Base-by-base conservation (phyloP, 2,329 filamentous ascomycete genomes). In the Xylariaceae sp. region DNA sequence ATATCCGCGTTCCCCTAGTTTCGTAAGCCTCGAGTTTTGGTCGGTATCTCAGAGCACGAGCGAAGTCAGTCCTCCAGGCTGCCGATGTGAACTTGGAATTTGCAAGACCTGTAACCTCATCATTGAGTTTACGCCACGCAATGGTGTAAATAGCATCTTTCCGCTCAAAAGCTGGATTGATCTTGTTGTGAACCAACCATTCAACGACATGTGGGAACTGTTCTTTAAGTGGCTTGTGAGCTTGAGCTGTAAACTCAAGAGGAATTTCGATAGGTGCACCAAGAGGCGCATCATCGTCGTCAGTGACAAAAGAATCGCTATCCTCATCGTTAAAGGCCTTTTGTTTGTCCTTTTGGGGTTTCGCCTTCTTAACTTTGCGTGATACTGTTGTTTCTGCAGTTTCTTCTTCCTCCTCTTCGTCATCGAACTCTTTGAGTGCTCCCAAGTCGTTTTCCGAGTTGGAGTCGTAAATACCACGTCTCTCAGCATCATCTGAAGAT, bases 171-270 rank as follows among this genome's bases (percentile, higher is more conserved):
- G 76, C 82, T 0, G 88, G 88, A 59, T 91, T 87, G 46, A 94
- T 77, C 60, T 87, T 86, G 64, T 88, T 88, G 62, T 90, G 87
- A 2, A 93, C 84, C 71, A 92, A 86, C 88, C 88, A 93, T 65
- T 90, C 87, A 2, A 93, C 76, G 0, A 83, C 86, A 60, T 86
- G 83, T 44, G 80, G 81, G 72, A 93, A 93, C 45, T 91, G 82
- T 38, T 89, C 84, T 57, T 84, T 85, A 0, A 86, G 73, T 46
- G 87, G 87, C 59, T 85, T 84, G 56, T 84, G 83, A 0, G 82
- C 79, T 51, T 87, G 78, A 3, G 77, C 71, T 1, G 84, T 88
- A 66, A 90, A 90, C 60, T 87, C 74, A 1, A 92, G 73, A 0
- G 89, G 89, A 2, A 90, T 82, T 3, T 76, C 75, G 11, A 75